Evolutionary conservation across 164 flowering plant genomes (phyloP), one percentile per base, ranked within the genome.

Genomic region (Nymphaea colorata): DNA sequence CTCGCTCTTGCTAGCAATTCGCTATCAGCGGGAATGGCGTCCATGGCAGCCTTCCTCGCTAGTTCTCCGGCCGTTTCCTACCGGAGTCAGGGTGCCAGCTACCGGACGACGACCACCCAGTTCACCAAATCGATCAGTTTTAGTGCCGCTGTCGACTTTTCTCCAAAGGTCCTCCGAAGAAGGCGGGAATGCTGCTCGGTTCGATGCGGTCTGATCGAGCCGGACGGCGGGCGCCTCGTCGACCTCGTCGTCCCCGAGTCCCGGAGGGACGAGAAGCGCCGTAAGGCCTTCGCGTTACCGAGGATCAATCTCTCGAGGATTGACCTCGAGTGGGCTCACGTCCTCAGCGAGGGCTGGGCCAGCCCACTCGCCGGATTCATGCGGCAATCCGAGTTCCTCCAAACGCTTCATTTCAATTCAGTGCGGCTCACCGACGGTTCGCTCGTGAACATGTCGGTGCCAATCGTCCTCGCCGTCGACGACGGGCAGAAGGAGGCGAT

Each of bases 361-460:
- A 79, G 82, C 65, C 84, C 84, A 3, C 78, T 81, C 7, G 43
- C 68, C 17, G 84, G 84, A 18, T 94, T 94, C 90, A 94, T 94
- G 99, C 79, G 89, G 74, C 92, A 94, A 74, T 76, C 85, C 70
- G 92, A 91, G 96, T 91, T 90, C 96, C 99, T 94, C 94, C 98
- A 94, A 91, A 91, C 98, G 67, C 98, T 94, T 91, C 99, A 94
- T 88, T 94, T 94, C 71, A 82, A 82, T 67, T 84, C 87, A 59
- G 81, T 94, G 79, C 85, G 96, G 3, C 78, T 91, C 41, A 85
- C 75, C 0, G 87, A 88, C 73, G 99, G 98, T 4, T 82, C 93
- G 51, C 74, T 82, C 64, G 99, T 87, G 36, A 94, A 94, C 72
- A 94, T 94, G 99, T 91, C 99, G 55, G 88, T 94, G 79, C 99